Evolutionary conservation across 2,329 filamentous ascomycete species (phyloP).

Genomic region (Alternaria brassicae): DNA sequence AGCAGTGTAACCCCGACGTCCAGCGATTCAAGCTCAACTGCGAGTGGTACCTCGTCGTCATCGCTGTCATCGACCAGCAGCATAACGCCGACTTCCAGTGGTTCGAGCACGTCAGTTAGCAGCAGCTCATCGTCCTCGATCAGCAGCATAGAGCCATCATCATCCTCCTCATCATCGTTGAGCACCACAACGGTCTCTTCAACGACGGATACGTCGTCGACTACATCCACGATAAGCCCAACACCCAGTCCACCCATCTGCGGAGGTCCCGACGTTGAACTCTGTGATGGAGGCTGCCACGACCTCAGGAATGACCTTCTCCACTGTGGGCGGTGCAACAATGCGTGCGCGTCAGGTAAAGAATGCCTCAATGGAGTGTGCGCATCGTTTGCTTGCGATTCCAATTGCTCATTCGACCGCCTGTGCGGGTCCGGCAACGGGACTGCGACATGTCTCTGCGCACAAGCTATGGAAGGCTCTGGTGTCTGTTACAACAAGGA

Average conservation of each 20-base stretch:
- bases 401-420: conserved; percentile 32
- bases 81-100: not conserved
- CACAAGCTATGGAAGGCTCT: conserved; percentile 23
- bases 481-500: conserved; percentile 43
- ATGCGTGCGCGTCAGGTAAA: conserved; percentile 28
- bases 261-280: conserved; percentile 17
- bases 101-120: conserved; percentile 1
- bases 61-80: not conserved
- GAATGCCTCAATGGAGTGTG: conserved; percentile 48
- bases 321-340: conserved; percentile 42
- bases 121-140: not conserved
- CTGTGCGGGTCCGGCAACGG: conserved; percentile 32
- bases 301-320: conserved; percentile 27
- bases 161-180: not conserved
- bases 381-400: conserved; percentile 38
- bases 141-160: not conserved
- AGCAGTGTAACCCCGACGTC: not conserved
- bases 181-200: conserved; percentile 5
- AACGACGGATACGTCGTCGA: conserved; percentile 4
- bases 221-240: conserved; percentile 1
- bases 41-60: not conserved
- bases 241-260: conserved; percentile 19
- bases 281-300: conserved; percentile 35
- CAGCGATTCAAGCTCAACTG: not conserved
- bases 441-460: conserved; percentile 38